phyloP scores from a whole-genome alignment of 2,329 filamentous ascomycete species.

The Neonectria coccinea region DNA sequence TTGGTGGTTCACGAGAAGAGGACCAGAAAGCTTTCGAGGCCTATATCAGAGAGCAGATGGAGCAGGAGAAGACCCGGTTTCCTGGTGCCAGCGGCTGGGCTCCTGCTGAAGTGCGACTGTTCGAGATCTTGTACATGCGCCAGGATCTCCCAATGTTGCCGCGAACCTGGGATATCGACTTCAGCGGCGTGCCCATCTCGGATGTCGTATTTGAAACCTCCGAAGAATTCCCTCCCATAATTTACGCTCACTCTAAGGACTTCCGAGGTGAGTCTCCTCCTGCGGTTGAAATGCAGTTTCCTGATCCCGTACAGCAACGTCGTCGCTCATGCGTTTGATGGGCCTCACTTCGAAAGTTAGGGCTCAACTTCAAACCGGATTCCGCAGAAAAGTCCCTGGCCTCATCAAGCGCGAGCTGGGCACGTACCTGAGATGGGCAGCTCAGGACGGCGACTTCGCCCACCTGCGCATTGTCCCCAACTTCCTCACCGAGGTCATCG shows the following conservation, averaged over 20 bases:
- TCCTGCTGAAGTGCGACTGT: slow-evolving; percentile 59
- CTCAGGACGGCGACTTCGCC: slow-evolving; percentile 54
- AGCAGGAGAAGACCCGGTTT: slow-evolving; percentile 56
- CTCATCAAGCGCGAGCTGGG: slow-evolving; percentile 52
- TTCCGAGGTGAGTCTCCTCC: slow-evolving; percentile 50
- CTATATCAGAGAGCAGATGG: slow-evolving; percentile 52
- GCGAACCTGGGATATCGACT: slow-evolving; percentile 55
- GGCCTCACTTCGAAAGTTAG: slow-evolving; percentile 54
- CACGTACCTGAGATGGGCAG: slow-evolving; percentile 55
- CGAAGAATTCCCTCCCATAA: slow-evolving; percentile 49
- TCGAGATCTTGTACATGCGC: slow-evolving; percentile 56
- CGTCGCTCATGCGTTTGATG: slow-evolving; percentile 53
- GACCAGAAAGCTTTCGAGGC: slow-evolving; percentile 22
- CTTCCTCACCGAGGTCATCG: slow-evolving; percentile 52
- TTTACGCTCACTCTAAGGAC: slow-evolving; percentile 53
- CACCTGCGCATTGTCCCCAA: slow-evolving; percentile 54
- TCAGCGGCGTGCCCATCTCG: slow-evolving; percentile 55
- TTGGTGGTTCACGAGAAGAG: slow-evolving; percentile 21
- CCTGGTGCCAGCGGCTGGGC: slow-evolving; percentile 63
- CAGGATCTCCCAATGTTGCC: slow-evolving; percentile 57
- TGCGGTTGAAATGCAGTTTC: neutral
- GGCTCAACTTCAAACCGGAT: slow-evolving; percentile 51
- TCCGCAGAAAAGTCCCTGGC: slow-evolving; percentile 46
- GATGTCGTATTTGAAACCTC: slow-evolving; percentile 52
- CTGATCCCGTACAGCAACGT: slow-evolving; percentile 52